Conservation (phyloP, 2,329 filamentous ascomycete species). For the Pestalotiopsis sp. region DNA sequence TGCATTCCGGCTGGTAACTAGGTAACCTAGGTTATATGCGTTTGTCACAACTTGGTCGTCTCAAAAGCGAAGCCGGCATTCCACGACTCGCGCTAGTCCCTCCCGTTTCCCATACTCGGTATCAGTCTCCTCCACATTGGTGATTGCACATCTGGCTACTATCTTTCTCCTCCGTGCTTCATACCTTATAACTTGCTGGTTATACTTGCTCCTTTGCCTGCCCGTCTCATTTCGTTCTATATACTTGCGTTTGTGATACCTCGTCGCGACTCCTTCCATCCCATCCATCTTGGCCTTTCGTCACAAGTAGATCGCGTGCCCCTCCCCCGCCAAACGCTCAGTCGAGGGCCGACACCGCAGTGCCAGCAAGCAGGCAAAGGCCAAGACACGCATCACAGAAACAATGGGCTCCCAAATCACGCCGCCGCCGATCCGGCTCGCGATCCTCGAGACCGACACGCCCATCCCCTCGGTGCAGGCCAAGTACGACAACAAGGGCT, state of each 20-base stretch:
- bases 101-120: background rate
- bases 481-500: conserved; percentile 61
- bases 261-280: background rate
- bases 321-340: background rate
- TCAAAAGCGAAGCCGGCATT: conserved; percentile 5
- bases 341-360: background rate
- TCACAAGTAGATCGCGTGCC: background rate
- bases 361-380: too few relatives aligned
- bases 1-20: too few relatives aligned
- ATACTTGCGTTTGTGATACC: background rate
- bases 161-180: background rate
- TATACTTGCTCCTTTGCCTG: background rate
- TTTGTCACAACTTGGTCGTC: background rate
- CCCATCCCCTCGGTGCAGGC: conserved; percentile 64
- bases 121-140: background rate
- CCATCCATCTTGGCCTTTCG: background rate
- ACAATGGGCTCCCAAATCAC: conserved; percentile 29
- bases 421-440: conserved; percentile 66
- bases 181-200: background rate
- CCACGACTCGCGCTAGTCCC: conserved; percentile 5
- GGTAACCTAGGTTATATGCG: background rate
- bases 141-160: background rate
- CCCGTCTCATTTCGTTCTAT: background rate
- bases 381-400: background rate
- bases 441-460: conserved; percentile 85